These are phyloP conservation scores for Lipomyces yamanashiensis DNA, from an alignment of 805 yeast species.

Conservation along the genomic window DNA sequence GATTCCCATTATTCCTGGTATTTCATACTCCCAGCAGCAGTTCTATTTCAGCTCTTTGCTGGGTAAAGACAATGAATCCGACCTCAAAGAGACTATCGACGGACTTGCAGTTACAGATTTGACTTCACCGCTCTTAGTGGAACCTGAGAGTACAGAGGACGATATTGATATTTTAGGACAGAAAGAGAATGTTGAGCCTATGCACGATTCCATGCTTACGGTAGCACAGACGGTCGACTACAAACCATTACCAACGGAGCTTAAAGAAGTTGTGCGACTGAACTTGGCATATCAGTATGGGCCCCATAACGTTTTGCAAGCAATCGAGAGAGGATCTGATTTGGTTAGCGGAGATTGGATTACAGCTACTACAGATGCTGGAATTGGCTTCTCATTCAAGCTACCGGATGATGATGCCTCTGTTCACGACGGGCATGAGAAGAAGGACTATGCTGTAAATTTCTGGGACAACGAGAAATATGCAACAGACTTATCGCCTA, in stretches of 20 bases:
- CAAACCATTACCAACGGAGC: conserved; percentile 18
- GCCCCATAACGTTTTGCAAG: conserved; percentile 45
- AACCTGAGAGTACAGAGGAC: conserved; percentile 1
- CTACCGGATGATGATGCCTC: conserved; percentile 33
- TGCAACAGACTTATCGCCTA: conserved; percentile 41
- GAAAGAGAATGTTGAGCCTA: conserved; percentile 3
- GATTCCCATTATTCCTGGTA: conserved; percentile 45
- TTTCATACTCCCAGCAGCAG: conserved; percentile 37
- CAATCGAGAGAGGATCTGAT: conserved; percentile 46
- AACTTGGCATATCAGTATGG: conserved; percentile 39
- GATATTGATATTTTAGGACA: conserved; percentile 15
- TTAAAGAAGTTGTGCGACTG: conserved; percentile 29
- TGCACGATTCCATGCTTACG: conserved; percentile 15
- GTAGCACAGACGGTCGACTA: conserved; percentile 14
- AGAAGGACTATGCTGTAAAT: conserved; percentile 40
- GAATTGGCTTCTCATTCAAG: conserved; percentile 46
- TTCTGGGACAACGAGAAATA: conserved; percentile 43
- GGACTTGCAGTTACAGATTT: conserved; percentile 36
- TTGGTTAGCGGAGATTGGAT: conserved; percentile 44
- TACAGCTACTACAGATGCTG: conserved; percentile 45
- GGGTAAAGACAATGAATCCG: conserved; percentile 23
- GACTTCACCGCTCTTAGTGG: conserved; percentile 18
- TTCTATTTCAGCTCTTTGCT: conserved; percentile 36
- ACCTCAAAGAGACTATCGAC: not conserved
- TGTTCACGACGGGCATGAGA: conserved; percentile 14